A percentile compares a stretch with the other conserved stretches of the same genome.
Conservation (phyloP, 495 filamentous ascomycete genomes). For the Hypomontagnella submonticulosa region DNA sequence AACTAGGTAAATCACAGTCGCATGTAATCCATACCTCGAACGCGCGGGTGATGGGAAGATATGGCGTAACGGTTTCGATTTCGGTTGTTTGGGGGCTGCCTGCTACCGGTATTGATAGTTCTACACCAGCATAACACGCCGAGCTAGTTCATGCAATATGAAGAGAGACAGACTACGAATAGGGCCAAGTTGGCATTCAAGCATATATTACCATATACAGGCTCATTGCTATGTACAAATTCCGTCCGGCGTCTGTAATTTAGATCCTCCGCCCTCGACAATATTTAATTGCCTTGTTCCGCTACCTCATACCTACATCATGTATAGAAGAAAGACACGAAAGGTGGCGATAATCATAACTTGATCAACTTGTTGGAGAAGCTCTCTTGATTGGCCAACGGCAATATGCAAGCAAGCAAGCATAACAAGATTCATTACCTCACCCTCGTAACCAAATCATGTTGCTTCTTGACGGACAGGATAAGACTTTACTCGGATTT, state of each 20-base stretch:
- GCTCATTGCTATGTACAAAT: not conserved
- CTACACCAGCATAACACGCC: not conserved
- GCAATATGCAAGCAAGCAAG: not conserved
- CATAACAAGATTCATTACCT: conserved; percentile 1
- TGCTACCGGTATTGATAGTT: too few relatives aligned
- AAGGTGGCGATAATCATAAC: conserved; percentile 5
- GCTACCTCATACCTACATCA: too few relatives aligned
- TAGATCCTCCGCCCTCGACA: too few relatives aligned
- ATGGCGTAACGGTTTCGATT: conserved; percentile 1
- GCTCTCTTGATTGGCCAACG: conserved; percentile 8
- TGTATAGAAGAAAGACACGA: not conserved
- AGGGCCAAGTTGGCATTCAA: not conserved
- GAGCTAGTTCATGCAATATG: too few relatives aligned
- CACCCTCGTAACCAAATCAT: not conserved
- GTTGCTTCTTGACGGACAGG: too few relatives aligned
- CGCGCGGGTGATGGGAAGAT: not conserved
- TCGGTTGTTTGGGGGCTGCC: not conserved
- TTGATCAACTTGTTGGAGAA: not conserved
- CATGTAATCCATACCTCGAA: conserved; percentile 3
- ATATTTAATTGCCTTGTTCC: too few relatives aligned
- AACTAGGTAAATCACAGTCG: conserved; percentile 16
- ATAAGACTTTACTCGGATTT: not conserved
- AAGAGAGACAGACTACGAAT: not conserved
- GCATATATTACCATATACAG: not conserved
- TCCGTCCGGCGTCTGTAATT: not conserved